Evolutionary conservation across 1,284 basidiomycete species (phyloP), one percentile per base, ranked within the genome.

Genomic region (Cutaneotrichosporon cavernicola): DNA sequence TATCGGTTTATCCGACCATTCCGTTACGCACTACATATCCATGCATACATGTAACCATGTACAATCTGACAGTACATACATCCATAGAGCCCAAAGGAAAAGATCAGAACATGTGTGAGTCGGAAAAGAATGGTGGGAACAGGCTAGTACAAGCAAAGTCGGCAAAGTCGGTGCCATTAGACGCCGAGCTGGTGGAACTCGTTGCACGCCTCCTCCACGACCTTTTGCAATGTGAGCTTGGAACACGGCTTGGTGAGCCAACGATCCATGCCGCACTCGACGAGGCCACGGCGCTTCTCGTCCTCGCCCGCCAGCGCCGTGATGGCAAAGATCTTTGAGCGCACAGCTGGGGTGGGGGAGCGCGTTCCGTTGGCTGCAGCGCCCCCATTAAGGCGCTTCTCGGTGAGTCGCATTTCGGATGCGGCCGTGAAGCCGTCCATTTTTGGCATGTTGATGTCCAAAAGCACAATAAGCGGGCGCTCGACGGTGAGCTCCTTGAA

Each of bases 361-460:
- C 40, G n/a, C 9, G 4, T 31, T 9, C 30, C 49, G 31, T 31
- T 34, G 30, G 58, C 32, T 31, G 50, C 18, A 47, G 47, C 51
- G n/a, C n/a, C n/a, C 18, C 14, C 31, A n/a, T 53, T 52, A 38
- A 56, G 61, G n/a, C 53, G 58, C 59, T 70, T 70, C 60, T 80
- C 78, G 30, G 73, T 64, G 36, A 66, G 63, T 14, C 76, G 67
- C 75, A 77, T 77, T 60, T 76, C 75, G 10, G 66, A 52, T 16
- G 73, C 73, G 0, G 79, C 75, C 21, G 72, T 68, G 65, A 74
- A 80, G 7, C 79, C 79, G 65, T 80, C 77, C 72, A 77, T 76
- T 18, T 69, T 70, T 7, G 79, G 79, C 79, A 80, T 80, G 65
- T 78, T 80, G 65, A 80, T 79, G 60, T 80, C 79, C 16, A 79